Percentiles rank a stretch among this genome's conserved stretches.
Evolutionary conservation across 495 filamentous ascomycete genomes (phyloP).

Genomic region (Monascus purpureus): DNA sequence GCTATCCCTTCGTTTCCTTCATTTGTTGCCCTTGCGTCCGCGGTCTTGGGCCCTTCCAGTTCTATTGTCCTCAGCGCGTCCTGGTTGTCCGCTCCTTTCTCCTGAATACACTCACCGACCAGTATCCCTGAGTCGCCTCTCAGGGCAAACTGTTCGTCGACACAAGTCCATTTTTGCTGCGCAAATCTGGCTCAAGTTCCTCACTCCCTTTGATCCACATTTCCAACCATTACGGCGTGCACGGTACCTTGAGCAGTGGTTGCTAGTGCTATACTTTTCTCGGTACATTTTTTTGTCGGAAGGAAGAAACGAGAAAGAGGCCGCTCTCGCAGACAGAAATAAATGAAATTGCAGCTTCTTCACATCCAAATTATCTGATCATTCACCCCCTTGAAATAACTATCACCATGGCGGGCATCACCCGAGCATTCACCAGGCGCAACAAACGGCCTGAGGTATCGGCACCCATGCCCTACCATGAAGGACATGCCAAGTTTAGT

Average conservation of each 20-base stretch:
- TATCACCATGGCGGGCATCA: slow-evolving; percentile 33
- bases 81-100: slow-evolving; percentile 28
- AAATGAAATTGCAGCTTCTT: too few relatives aligned
- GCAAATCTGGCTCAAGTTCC: background rate
- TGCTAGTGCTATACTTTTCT: too few relatives aligned
- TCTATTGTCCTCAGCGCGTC: slow-evolving; percentile 17
- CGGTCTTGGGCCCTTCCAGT: slow-evolving; percentile 11
- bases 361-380: too few relatives aligned
- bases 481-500: slow-evolving; percentile 31
- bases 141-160: too few relatives aligned
- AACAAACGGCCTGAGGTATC: slow-evolving; percentile 36
- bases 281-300: too few relatives aligned
- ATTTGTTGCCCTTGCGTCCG: slow-evolving; percentile 22
- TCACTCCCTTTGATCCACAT: background rate
- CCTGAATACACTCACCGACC: slow-evolving; percentile 9
- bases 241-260: too few relatives aligned
- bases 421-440: slow-evolving; percentile 55
- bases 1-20: slow-evolving; percentile 23
- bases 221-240: too few relatives aligned
- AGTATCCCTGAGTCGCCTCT: too few relatives aligned
- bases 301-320: too few relatives aligned
- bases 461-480: slow-evolving; percentile 33
- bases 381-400: too few relatives aligned
- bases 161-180: slow-evolving; percentile 2
- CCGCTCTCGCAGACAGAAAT: too few relatives aligned